Base-by-base conservation (phyloP, 495 filamentous ascomycete genomes). In the Trichoderma asperelloides region DNA sequence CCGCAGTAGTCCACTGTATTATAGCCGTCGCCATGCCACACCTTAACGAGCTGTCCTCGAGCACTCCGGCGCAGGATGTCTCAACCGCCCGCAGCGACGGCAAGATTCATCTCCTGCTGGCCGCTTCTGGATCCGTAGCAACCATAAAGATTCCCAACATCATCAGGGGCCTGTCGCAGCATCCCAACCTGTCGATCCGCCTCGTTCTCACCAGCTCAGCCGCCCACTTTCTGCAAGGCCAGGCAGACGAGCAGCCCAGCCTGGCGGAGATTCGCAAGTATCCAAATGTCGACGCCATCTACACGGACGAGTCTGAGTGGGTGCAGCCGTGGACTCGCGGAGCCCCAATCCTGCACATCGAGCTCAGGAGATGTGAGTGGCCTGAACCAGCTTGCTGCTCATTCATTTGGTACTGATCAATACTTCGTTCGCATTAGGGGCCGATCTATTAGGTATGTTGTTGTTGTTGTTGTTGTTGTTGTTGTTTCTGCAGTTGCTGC, bases 71-170 rank as follows among this genome's bases (percentile, higher is more conserved):
- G 63, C 63, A 64, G 21, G 63, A 64, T 33, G 70, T 82, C 7
- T 74, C 75, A 0, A 68, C 72, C 25, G 70, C 79, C 6, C 73
- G 76, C 9, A 57, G 82, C 25, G 90, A 95, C 71, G 77, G 79
- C 40, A 93, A 90, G 73, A 78, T 78, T 23, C 91, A 98, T 75
- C 82, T 97, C 18, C 86, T 97, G 23, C 85, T 97, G 55, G 90
- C 89, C 60, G 89, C 88, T 25, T 87, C 85, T 51, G 88, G 91
- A 51, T 84, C 81, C 13, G 92, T 97, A 43, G 94, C 93, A 62
- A 92, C 92, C 11, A 95, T 97, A 77, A 97, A 97, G 72, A 83
- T 97, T 33, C 90, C 90, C 7, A 81, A 83, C 66, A 92, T 97
- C 65, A 74, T 89, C 63, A 66, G 78, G 13, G 76, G 86, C 1